Evolutionary conservation across 2,329 filamentous ascomycete genomes (phyloP), one percentile per base, ranked within the genome.

Genomic region (Cladophialophora immunda): DNA sequence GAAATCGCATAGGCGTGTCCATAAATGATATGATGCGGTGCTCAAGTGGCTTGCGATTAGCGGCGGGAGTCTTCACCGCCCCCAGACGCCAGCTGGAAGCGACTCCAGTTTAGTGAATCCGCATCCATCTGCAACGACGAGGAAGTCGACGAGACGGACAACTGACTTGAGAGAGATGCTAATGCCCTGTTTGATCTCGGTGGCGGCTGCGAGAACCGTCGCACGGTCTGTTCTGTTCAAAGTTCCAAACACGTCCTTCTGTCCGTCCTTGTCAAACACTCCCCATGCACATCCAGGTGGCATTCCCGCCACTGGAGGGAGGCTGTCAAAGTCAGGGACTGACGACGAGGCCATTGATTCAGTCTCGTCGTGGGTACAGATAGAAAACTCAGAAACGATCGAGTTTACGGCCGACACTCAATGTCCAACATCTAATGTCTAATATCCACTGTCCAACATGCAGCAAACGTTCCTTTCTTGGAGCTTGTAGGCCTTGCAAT

Each of bases 201-300:
- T 87, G 87, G 2, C 83, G 1, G 85, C 83, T 32, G 80, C 78
- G 9, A 80, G 80, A 27, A 87, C 85, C n/a, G 83, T 76, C 62
- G 82, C 78, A 58, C 86, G 80, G 0, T 85, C 88, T 13, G 89
- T 81, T 32, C 86, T 81, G 73, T 90, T 90, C 19, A 90, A 76
- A 22, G 84, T 85, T 9, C 87, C 88, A 2, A 90, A 79, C 76
- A 87, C 78, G 73, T 89, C 87, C 2, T 78, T 68, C 3, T 78
- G 72, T 2, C 84, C 85, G 60, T 81, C 78, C 57, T 80, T 80
- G 74, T 85, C 83, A 65, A 84, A 87, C 4, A 86, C 78, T 0
- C 84, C 84, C 85, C 85, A 87, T 6, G 85, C 83, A 62, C 86
- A 86, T 30, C 68, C 68, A 30, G 63, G 58, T 2, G 68, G 68